Conservation (phyloP, 2,329 filamentous ascomycete genomes). For the Cladosporium colombiae region DNA sequence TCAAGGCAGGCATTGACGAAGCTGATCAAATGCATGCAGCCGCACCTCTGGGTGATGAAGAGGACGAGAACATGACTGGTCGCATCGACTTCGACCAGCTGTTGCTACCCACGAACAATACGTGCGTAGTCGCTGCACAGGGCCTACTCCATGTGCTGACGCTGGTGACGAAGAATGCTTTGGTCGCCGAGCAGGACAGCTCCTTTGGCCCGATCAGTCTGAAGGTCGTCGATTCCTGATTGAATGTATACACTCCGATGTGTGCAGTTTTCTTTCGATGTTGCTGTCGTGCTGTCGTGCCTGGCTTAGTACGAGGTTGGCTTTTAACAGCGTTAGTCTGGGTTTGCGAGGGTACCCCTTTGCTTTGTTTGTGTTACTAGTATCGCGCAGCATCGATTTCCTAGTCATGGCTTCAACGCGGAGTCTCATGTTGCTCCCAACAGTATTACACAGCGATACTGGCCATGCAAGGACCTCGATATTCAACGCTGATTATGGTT, state of each 20-base stretch:
- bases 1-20: slow-evolving; percentile 50
- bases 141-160: slow-evolving; percentile 74
- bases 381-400: neutral
- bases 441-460: neutral
- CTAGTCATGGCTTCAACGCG: neutral
- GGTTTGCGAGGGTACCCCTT: slow-evolving; percentile 1
- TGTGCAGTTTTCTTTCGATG: neutral
- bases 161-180: slow-evolving; percentile 54
- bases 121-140: slow-evolving; percentile 66
- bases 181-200: slow-evolving; percentile 56
- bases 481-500: neutral
- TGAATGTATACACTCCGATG: neutral
- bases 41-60: slow-evolving; percentile 34
- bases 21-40: slow-evolving; percentile 26
- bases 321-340: neutral
- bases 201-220: slow-evolving; percentile 40
- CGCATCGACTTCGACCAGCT: slow-evolving; percentile 68
- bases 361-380: neutral
- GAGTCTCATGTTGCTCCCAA: neutral
- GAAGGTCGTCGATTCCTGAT: neutral
- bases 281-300: neutral
- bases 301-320: neutral
- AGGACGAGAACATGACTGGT: slow-evolving; percentile 31
- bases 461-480: too few species aligned
- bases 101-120: slow-evolving; percentile 59